Base-by-base conservation (phyloP, 306 rosid species). In the Acmispon strigosus region DNA sequence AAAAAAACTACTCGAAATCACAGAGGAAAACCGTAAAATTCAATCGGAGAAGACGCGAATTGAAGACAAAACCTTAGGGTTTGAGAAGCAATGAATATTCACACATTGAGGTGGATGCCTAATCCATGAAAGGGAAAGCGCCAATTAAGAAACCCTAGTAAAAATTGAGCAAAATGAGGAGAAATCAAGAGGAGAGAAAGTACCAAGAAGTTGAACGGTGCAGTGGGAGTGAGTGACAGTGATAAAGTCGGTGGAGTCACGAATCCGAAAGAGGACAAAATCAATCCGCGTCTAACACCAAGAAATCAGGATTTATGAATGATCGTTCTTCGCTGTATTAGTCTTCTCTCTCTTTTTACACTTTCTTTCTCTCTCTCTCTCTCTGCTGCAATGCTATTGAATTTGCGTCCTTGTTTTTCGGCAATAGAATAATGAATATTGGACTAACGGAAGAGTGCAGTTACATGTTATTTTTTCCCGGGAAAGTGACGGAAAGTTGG, bases 61-160 rank as follows among this genome's bases (percentile, higher is more conserved):
- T 54, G 61, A 58, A 58, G 29, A 48, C 32, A 10, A 36, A 64
- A 54, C 55, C 62, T 69, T 54, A 50, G 62, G 47, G 47, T 66
- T 62, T 10, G 4, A 0, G n/a, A 20, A 27, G 62, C 52, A 58
- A 48, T 8, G 39, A 29, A 27, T 0, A 43, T 39, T 53, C 52
- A 59, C 54, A 55, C 80, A 55, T 77, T 71, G 66, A 55, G 16
- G 39, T 41, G 5, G 12, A 29, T 34, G 24, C 37, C 51, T 24
- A 48, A 57, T 55, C 74, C 67, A 51, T 37, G 10, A 65, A 42
- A 65, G 10, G 2, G 2, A 41, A 70, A 78, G 66, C 59, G 22
- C 65, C 7, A 7, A 73, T 42, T 37, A 0, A 79, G 80, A 86
- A 86, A 73, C 79, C 88, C 88, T 69, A 86, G 73, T 69, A 41